Evolutionary conservation across 306 rosid genomes (phyloP).

Genomic region (Coriaria nepalensis): DNA sequence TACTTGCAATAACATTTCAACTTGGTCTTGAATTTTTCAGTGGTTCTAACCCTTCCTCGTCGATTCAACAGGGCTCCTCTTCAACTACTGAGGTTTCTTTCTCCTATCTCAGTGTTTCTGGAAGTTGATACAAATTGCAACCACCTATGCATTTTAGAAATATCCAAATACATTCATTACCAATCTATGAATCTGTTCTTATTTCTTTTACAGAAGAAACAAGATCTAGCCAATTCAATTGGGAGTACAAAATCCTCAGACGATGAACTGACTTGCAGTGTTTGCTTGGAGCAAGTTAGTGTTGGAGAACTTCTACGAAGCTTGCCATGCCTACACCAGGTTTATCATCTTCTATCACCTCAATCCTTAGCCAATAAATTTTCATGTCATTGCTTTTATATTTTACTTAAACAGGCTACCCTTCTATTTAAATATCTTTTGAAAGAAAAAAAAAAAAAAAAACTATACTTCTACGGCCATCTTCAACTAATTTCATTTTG

Average conservation of each 20-base stretch:
- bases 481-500: constrained; percentile 1
- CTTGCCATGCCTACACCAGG: constrained; percentile 98
- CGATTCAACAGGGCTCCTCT: constrained; percentile 50
- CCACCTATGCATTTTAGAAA: background rate
- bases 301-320: constrained; percentile 82
- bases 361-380: background rate
- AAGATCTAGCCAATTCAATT: constrained; percentile 33
- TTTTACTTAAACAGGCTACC: no score
- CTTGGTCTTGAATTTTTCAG: constrained; percentile 20
- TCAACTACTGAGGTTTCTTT: constrained; percentile 57
- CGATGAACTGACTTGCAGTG: constrained; percentile 93
- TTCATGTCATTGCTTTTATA: background rate
- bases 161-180: background rate
- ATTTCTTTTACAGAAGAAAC: constrained; percentile 40
- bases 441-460: no score
- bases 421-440: no score
- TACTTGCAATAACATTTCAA: background rate
- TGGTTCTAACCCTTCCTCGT: constrained; percentile 13
- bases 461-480: no score
- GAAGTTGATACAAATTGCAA: background rate
- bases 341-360: constrained; percentile 9
- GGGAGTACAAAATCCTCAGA: constrained; percentile 47
- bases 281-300: constrained; percentile 91
- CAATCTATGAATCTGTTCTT: background rate
- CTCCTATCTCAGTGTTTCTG: background rate